phyloP scores from a whole-genome alignment of 2,329 filamentous ascomycete species.

The Hymenoscyphus fraxineus region DNA sequence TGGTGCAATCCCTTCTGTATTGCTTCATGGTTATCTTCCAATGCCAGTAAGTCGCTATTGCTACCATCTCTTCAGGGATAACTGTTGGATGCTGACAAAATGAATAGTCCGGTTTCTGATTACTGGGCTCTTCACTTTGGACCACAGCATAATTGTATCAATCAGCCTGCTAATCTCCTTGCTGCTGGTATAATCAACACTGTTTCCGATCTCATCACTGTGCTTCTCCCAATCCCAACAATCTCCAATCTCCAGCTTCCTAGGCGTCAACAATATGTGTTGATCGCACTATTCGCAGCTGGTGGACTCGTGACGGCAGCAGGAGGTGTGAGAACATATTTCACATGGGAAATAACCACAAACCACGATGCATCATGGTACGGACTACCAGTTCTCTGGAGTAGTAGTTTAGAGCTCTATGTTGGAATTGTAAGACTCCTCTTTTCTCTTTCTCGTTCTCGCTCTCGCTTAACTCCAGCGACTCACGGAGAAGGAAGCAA shows the following conservation, averaged over 20 bases:
- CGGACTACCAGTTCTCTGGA: conserved; percentile 34
- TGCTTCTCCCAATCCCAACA: conserved; percentile 47
- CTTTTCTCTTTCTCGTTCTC: neutral
- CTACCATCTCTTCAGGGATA: neutral
- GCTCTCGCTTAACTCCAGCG: neutral
- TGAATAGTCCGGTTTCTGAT: conserved; percentile 35
- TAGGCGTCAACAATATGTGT: conserved; percentile 43
- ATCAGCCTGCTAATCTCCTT: conserved; percentile 49
- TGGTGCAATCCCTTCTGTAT: conserved; percentile 33
- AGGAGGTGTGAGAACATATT: conserved; percentile 38
- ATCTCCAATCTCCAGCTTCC: conserved; percentile 45
- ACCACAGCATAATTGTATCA: conserved; percentile 39
- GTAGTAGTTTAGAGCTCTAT: conserved; percentile 39
- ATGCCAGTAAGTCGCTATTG: conserved; percentile 36
- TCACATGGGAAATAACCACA: conserved; percentile 31
- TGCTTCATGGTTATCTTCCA: conserved; percentile 37
- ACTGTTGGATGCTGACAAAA: neutral
- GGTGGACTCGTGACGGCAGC: conserved; percentile 43
- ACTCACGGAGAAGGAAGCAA: neutral
- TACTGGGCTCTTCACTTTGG: conserved; percentile 37
- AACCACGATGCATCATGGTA: conserved; percentile 37
- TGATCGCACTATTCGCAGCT: conserved; percentile 46
- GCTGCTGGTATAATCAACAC: conserved; percentile 57
- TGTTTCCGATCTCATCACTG: conserved; percentile 52
- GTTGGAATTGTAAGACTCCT: conserved; percentile 34